phyloP scores from a whole-genome alignment of 352 stramenopile genomes.

The Phytopythium ostracodes region DNA sequence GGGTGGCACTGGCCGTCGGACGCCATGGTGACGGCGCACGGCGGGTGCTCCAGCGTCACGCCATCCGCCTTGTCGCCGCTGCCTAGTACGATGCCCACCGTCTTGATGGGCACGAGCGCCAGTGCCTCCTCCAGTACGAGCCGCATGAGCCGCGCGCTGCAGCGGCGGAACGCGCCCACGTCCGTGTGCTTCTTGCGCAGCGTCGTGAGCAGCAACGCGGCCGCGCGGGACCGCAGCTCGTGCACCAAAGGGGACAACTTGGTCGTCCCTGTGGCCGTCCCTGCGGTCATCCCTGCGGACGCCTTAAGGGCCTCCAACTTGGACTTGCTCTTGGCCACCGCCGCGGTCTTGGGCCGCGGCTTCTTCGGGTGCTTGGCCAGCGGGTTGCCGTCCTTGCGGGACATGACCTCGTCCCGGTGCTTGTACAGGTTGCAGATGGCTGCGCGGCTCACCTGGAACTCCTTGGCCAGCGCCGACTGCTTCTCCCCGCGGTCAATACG shows the following conservation, averaged over 20 bases:
- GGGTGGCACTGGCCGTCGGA: slow-evolving; percentile 8
- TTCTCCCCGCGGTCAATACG: slow-evolving; percentile 55
- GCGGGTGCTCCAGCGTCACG: slow-evolving; percentile 28
- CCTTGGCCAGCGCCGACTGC: slow-evolving; percentile 55
- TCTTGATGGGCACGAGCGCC: slow-evolving; percentile 26
- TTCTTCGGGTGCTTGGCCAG: slow-evolving; percentile 59
- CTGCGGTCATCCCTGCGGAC: too few relatives aligned
- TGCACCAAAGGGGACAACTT: slow-evolving; percentile 8
- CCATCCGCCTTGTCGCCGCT: slow-evolving; percentile 25
- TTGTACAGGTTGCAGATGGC: slow-evolving; percentile 68
- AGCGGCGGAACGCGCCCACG: slow-evolving; percentile 27
- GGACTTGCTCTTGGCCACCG: neutral
- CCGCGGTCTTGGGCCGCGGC: slow-evolving; percentile 17
- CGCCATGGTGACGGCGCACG: slow-evolving; percentile 31
- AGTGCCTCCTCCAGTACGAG: slow-evolving; percentile 57
- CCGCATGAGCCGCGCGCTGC: slow-evolving; percentile 37
- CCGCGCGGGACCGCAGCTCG: slow-evolving; percentile 36
- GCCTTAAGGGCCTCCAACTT: neutral
- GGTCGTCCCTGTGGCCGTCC: neutral
- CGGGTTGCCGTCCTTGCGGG: slow-evolving; percentile 40
- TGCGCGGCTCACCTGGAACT: slow-evolving; percentile 57
- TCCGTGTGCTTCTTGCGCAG: slow-evolving; percentile 32
- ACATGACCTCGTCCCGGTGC: slow-evolving; percentile 43
- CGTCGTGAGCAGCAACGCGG: slow-evolving; percentile 35
- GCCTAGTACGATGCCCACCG: slow-evolving; percentile 23